Percentiles rank a stretch among this genome's conserved stretches.
Conservation (phyloP, 345 rosid species). For the Jatropha curcas region DNA sequence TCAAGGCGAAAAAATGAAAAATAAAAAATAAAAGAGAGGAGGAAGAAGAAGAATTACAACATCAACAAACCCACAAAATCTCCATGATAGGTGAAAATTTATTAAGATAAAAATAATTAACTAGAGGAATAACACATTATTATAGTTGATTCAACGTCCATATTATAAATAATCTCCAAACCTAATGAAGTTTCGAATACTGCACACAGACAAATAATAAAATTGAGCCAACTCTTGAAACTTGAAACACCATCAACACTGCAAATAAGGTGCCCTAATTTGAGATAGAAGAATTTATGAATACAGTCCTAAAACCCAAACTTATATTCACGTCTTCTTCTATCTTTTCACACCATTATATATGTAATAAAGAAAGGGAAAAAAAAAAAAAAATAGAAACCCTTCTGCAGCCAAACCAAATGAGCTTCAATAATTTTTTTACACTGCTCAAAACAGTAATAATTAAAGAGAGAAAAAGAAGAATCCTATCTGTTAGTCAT, state of each 20-base stretch:
- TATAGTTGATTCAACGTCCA: background rate
- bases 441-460: constrained; percentile 17
- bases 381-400: background rate
- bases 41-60: background rate
- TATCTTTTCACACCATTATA: constrained; percentile 1
- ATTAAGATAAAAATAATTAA: no score
- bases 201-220: background rate
- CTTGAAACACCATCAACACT: background rate
- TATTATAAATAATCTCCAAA: background rate
- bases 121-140: background rate
- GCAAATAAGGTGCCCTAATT: background rate
- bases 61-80: constrained; percentile 2
- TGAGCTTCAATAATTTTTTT: constrained; percentile 15
- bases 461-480: background rate
- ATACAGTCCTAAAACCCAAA: constrained; percentile 8
- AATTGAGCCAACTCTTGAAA: constrained; percentile 7
- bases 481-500: constrained; percentile 18
- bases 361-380: background rate
- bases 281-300: constrained; percentile 17
- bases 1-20: no score
- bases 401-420: constrained; percentile 25
- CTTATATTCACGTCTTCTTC: constrained; percentile 20
- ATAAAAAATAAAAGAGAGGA: background rate
- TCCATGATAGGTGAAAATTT: no score
- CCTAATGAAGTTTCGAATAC: no score